Conservation (phyloP, 352 stramenopile genomes). For the Pythium aquatile region DNA sequence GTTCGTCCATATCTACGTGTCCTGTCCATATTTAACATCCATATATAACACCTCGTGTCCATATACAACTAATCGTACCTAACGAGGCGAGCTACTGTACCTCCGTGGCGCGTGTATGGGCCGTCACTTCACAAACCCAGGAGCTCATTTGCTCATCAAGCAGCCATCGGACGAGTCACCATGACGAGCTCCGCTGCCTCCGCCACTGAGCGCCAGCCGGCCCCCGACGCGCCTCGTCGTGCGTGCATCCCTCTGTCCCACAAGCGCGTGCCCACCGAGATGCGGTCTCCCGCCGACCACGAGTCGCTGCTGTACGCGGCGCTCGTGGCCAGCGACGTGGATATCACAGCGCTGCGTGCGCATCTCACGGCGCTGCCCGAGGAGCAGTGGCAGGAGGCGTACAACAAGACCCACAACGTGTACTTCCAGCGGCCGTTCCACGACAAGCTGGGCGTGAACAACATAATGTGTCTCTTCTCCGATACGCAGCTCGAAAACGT, state of each 20-base stretch:
- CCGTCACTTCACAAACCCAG: background rate
- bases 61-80: conserved; percentile 1
- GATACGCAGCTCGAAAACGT: conserved; percentile 94
- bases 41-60: conserved; percentile 13
- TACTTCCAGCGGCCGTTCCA: conserved; percentile 89
- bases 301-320: conserved; percentile 38
- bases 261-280: conserved; percentile 57
- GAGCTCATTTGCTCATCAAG: conserved; percentile 6
- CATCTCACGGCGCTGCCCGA: conserved; percentile 37
- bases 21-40: background rate
- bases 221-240: conserved; percentile 36
- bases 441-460: conserved; percentile 94
- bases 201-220: conserved; percentile 29
- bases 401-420: conserved; percentile 76
- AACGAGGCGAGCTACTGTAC: background rate
- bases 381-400: conserved; percentile 39
- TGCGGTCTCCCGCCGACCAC: conserved; percentile 41
- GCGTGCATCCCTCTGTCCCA: conserved; percentile 46
- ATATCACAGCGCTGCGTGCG: conserved; percentile 38
- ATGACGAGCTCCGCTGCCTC: conserved; percentile 1
- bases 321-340: conserved; percentile 38
- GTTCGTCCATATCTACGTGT: conserved; percentile 19
- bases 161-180: background rate
- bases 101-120: background rate
- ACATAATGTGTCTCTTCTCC: conserved; percentile 95